Evolutionary conservation across 1,284 basidiomycete species (phyloP).

Genomic region (Trametes versicolor): DNA sequence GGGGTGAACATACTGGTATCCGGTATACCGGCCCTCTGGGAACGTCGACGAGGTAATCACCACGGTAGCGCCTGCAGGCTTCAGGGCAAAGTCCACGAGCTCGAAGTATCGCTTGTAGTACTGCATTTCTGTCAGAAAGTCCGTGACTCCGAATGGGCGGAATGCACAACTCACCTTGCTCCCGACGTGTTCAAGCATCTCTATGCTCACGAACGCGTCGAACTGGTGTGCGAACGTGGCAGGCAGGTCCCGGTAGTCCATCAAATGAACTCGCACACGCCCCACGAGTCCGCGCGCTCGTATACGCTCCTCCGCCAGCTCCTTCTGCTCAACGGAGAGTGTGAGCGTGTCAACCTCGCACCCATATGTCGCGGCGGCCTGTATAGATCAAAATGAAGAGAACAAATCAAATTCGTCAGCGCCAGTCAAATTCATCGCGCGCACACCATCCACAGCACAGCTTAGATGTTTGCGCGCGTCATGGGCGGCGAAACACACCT

Average conservation of each 20-base stretch:
- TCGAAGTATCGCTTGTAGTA: conserved; percentile 82
- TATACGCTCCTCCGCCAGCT: conserved; percentile 85
- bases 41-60: conserved; percentile 88
- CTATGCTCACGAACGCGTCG: conserved; percentile 89
- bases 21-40: conserved; percentile 79
- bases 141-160: not conserved
- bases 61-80: conserved; percentile 71
- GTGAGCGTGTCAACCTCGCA: conserved; percentile 92
- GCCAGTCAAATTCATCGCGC: no score
- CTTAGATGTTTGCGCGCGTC: conserved; percentile 20
- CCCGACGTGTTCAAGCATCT: conserved; percentile 92
- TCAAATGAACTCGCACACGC: conserved; percentile 83
- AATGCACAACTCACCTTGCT: conserved; percentile 52
- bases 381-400: conserved; percentile 6
- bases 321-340: conserved; percentile 87
- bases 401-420: conserved; percentile 13
- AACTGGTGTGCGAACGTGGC: conserved; percentile 81
- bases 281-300: conserved; percentile 74
- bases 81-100: conserved; percentile 84
- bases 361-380: conserved; percentile 75
- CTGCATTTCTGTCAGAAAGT: conserved; percentile 29
- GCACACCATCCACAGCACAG: conserved; percentile 3
- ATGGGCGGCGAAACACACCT: conserved; percentile 58
- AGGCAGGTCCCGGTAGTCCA: conserved; percentile 89
- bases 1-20: conserved; percentile 66